Conservation (phyloP, 2,329 filamentous ascomycete genomes). For the Claviceps purpurea region DNA sequence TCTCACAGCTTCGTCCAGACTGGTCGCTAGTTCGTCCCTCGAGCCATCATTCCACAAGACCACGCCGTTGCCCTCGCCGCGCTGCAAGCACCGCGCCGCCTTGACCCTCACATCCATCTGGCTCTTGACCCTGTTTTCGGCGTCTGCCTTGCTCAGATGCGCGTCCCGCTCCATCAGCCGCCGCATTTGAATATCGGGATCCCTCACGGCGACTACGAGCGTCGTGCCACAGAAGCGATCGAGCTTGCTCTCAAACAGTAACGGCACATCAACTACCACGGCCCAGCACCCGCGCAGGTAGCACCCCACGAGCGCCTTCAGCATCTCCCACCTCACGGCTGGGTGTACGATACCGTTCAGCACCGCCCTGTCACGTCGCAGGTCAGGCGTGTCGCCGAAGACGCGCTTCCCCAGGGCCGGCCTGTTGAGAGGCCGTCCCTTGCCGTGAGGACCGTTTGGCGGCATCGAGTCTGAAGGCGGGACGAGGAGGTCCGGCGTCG, state of each 20-base stretch:
- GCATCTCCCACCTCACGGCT: conserved; percentile 73
- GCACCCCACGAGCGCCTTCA: conserved; percentile 54
- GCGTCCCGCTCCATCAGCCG: conserved; percentile 62
- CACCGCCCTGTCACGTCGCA: conserved; percentile 55
- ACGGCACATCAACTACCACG: conserved; percentile 80
- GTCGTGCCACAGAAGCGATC: conserved; percentile 77
- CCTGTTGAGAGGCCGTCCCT: conserved; percentile 67
- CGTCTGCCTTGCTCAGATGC: conserved; percentile 73
- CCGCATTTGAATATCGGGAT: conserved; percentile 70
- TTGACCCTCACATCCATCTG: conserved; percentile 81
- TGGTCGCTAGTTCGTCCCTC: conserved; percentile 51
- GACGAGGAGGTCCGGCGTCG: conserved; percentile 74
- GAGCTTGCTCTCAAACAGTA: conserved; percentile 80
- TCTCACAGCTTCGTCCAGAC: conserved; percentile 53
- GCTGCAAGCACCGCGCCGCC: conserved; percentile 57
- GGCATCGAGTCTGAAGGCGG: conserved; percentile 38
- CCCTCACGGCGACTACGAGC: conserved; percentile 72
- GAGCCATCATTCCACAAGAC: conserved; percentile 86
- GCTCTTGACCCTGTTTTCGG: conserved; percentile 70
- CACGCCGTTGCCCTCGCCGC: conserved; percentile 52
- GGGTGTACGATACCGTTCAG: conserved; percentile 90
- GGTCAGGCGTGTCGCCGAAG: conserved; percentile 66
- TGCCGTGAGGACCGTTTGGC: conserved; percentile 40
- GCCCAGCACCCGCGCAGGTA: conserved; percentile 74
- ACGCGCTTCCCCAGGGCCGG: conserved; percentile 74